These are phyloP conservation scores for Glycine soja DNA, from an alignment of 306 rosid genomes.

Conservation along the genomic window DNA sequence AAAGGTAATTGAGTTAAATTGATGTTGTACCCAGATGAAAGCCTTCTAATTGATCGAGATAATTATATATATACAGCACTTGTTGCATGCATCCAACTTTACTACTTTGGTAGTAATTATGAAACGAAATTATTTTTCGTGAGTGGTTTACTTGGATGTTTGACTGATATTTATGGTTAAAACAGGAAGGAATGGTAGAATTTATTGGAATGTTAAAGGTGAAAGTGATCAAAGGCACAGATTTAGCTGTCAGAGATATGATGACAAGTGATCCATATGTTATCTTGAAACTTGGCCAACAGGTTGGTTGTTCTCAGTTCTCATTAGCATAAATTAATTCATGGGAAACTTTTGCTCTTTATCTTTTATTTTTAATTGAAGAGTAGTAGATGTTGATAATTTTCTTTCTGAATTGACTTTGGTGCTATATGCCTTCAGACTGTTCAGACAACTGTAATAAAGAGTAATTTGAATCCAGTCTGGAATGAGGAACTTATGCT, in stretches of 20 bases:
- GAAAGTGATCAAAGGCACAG: conserved; percentile 83
- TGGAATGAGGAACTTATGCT: conserved; percentile 96
- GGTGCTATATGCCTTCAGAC: conserved; percentile 58
- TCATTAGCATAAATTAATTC: conserved; percentile 20
- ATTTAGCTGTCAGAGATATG: conserved; percentile 95
- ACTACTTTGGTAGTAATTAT: conserved; percentile 23
- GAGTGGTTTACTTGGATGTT: conserved; percentile 33
- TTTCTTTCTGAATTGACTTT: conserved; percentile 38
- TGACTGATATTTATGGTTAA: conserved; percentile 51
- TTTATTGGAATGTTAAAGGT: conserved; percentile 86
- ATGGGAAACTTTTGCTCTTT: conserved; percentile 34
- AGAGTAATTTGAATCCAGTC: conserved; percentile 94
- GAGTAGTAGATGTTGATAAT: conserved; percentile 39
- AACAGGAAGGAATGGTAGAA: conserved; percentile 81
- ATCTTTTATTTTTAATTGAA: conserved; percentile 33
- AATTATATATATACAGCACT: background rate
- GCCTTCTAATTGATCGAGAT: conserved; percentile 3
- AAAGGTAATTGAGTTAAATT: conserved; percentile 10
- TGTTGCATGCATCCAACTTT: conserved; percentile 33
- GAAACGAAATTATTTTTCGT: conserved; percentile 23
- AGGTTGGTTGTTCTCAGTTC: conserved; percentile 62
- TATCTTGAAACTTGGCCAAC: conserved; percentile 81
- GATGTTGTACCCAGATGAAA: conserved; percentile 15
- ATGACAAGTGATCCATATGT: conserved; percentile 96
- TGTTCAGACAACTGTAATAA: conserved; percentile 65